A percentile compares a stretch with the other conserved stretches of the same genome.
Evolutionary conservation across 768 basidiomycete species (phyloP).

Genomic region (Leccinum olivaceopallidum): DNA sequence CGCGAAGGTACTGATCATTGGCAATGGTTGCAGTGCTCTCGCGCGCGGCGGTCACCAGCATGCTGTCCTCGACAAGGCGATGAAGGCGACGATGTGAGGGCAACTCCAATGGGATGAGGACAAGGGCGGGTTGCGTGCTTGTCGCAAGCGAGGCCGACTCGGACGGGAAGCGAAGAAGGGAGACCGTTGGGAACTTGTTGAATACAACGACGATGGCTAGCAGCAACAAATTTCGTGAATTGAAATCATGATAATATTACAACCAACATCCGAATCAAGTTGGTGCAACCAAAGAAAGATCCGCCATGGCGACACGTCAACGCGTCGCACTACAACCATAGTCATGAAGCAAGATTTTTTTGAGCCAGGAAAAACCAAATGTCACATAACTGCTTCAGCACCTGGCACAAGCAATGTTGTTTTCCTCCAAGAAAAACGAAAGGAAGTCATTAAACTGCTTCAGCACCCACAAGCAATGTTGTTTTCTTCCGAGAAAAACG

Average conservation of each 20-base stretch:
- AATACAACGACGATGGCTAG: too few relatives aligned
- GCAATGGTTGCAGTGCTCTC: too few relatives aligned
- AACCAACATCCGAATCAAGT: not conserved
- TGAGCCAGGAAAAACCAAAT: too few relatives aligned
- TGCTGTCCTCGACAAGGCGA: too few relatives aligned
- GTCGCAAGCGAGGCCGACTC: too few relatives aligned
- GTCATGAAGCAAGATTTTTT: not conserved
- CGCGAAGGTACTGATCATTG: not conserved
- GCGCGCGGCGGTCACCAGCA: too few relatives aligned
- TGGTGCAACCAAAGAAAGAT: not conserved
- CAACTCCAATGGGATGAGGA: too few relatives aligned
- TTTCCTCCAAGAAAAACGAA: not conserved
- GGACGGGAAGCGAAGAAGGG: too few relatives aligned
- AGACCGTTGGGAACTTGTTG: too few relatives aligned
- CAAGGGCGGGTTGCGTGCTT: too few relatives aligned
- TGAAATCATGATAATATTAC: not conserved
- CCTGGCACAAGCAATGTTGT: not conserved
- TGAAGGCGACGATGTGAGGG: too few relatives aligned
- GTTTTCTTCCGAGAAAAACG: not conserved
- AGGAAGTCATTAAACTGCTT: slow-evolving; percentile 11
- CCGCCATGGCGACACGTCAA: not conserved
- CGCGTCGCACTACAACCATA: not conserved
- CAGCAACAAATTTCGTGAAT: not conserved
- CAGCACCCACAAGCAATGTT: not conserved
- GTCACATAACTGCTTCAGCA: too few relatives aligned